Evolutionary conservation across 2,329 filamentous ascomycete genomes (phyloP).

Genomic region (Juglanconis sp.): DNA sequence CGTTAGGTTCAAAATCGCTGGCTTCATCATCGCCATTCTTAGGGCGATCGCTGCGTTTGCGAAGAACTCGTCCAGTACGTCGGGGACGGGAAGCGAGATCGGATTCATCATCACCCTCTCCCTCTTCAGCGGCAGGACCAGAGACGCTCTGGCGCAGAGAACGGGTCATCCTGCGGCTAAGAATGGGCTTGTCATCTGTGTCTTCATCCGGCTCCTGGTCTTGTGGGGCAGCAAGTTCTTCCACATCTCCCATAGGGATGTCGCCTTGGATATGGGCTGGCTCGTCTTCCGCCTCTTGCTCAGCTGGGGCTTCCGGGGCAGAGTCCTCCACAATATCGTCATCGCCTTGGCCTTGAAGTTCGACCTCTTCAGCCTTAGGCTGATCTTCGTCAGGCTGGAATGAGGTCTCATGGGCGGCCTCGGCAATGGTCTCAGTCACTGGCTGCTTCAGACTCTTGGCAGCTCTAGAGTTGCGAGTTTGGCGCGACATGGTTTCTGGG

Average conservation of each 20-base stretch:
- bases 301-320: conserved; percentile 6
- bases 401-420: conserved; percentile 51
- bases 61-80: conserved; percentile 7
- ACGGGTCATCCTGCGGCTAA: conserved; percentile 13
- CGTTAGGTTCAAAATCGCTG: conserved; percentile 61
- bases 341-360: conserved; percentile 9
- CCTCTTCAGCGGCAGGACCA: conserved; percentile 25
- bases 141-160: conserved; percentile 22
- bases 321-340: conserved; percentile 21
- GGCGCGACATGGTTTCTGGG: conserved; percentile 47
- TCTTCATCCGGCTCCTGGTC: conserved; percentile 28
- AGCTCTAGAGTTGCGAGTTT: conserved; percentile 44
- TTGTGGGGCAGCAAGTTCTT: conserved; percentile 28
- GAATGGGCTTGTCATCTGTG: conserved; percentile 30
- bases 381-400: conserved; percentile 20
- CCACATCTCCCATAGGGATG: conserved; percentile 25
- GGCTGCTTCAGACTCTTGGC: conserved; percentile 49
- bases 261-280: conserved; percentile 8
- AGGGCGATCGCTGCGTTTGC: conserved; percentile 30
- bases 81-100: conserved; percentile 11
- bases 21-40: conserved; percentile 51
- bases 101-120: conserved; percentile 19
- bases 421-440: conserved; percentile 45
- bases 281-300: conserved; percentile 25
- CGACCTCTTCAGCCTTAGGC: conserved; percentile 34